Percentiles rank a stretch among this genome's conserved stretches.
phyloP scores from a whole-genome alignment of 2,329 filamentous ascomycete genomes.

The Tympanopsis confertula region DNA sequence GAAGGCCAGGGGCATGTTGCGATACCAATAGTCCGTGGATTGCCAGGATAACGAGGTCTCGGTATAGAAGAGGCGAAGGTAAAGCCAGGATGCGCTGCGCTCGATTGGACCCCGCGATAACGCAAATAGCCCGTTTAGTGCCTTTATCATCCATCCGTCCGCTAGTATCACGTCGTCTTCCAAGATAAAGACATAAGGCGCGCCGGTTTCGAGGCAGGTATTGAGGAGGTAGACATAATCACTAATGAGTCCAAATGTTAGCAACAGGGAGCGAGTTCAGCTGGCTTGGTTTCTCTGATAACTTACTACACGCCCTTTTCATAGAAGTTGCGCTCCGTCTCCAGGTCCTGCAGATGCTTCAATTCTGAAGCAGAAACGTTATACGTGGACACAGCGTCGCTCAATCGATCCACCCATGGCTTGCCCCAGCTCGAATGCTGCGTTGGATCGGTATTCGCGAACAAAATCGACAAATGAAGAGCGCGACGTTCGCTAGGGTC shows the following conservation, averaged over 20 bases:
- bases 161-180: slow-evolving; percentile 1
- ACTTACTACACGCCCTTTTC: no score
- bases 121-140: not conserved
- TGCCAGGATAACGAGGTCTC: slow-evolving; percentile 25
- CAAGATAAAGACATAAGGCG: not conserved
- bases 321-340: no score
- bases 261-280: no score
- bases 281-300: not conserved
- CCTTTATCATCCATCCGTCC: not conserved
- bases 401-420: not conserved
- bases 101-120: not conserved
- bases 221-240: not conserved
- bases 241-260: no score
- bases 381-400: not conserved
- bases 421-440: not conserved
- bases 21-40: slow-evolving; percentile 18
- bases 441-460: not conserved
- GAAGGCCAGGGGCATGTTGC: slow-evolving; percentile 9
- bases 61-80: slow-evolving; percentile 24
- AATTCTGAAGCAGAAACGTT: not conserved
- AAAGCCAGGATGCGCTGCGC: slow-evolving; percentile 14
- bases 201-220: not conserved
- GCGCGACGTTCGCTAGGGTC: not conserved
- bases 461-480: not conserved
- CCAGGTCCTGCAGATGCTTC: not conserved